Percentiles rank a stretch among this genome's conserved stretches.
phyloP scores from a whole-genome alignment of 495 filamentous ascomycete genomes.

The Xylaria telfairii region DNA sequence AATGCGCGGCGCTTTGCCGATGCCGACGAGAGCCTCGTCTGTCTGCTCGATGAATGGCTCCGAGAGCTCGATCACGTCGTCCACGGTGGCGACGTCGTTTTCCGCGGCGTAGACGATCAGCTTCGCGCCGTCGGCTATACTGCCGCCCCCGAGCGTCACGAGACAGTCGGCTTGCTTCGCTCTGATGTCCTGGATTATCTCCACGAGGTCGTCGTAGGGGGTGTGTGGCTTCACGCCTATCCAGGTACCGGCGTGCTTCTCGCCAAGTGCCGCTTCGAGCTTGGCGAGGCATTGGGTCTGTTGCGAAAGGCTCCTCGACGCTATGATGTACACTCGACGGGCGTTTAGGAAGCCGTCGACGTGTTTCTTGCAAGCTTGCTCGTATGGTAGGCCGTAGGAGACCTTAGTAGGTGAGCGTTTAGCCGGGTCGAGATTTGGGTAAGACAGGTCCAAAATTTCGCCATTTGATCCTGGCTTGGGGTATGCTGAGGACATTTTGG shows the following conservation, averaged over 20 bases:
- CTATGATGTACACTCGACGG: slow-evolving; percentile 63
- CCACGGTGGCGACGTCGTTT: slow-evolving; percentile 53
- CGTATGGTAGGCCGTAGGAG: slow-evolving; percentile 60
- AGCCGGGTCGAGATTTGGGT: neutral
- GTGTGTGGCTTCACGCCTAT: slow-evolving; percentile 67
- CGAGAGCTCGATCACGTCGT: slow-evolving; percentile 52
- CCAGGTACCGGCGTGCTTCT: slow-evolving; percentile 57
- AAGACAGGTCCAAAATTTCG: neutral
- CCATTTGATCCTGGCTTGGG: slow-evolving; percentile 4
- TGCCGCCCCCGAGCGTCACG: slow-evolving; percentile 67
- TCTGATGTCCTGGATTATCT: slow-evolving; percentile 58
- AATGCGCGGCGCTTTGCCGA: slow-evolving; percentile 44
- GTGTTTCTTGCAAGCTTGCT: slow-evolving; percentile 56
- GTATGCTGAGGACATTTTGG: neutral
- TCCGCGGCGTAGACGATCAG: slow-evolving; percentile 55
- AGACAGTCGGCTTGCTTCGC: slow-evolving; percentile 58
- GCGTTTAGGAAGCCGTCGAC: slow-evolving; percentile 58
- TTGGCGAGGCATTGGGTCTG: slow-evolving; percentile 58
- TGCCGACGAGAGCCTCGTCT: neutral
- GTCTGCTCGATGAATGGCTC: slow-evolving; percentile 33
- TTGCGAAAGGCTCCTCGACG: slow-evolving; percentile 59
- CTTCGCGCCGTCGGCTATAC: slow-evolving; percentile 67
- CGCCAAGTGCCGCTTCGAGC: slow-evolving; percentile 53
- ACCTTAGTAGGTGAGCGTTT: slow-evolving; percentile 30
- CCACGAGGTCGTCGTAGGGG: slow-evolving; percentile 63